Base-by-base conservation (phyloP, 2,329 filamentous ascomycete genomes). In the Neonectria hederae region DNA sequence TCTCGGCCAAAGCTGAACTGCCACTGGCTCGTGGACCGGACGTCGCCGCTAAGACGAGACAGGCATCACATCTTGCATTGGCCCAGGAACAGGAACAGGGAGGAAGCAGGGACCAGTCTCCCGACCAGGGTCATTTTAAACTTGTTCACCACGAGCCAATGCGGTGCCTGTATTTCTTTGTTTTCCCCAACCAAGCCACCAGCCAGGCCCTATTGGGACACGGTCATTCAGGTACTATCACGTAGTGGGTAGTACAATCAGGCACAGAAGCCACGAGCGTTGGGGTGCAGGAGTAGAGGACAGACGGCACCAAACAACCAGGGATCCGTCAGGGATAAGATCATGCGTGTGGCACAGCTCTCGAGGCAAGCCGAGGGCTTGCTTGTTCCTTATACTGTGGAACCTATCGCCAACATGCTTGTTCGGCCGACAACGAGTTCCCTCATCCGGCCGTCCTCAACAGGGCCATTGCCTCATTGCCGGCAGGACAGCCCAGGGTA, bases 31-130 rank as follows among this genome's bases (percentile, higher is more conserved):
- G 26, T 42, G 62, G 57, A 42, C 59, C 58, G 26, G 56, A 46
- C 54, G 19, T 43, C 40, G 40, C 63, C 63, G 68, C 71, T 71
- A 72, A 63, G 62, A 55, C 61, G 26, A 21, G 48, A 24, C 21
- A 17, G 45, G 45, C 45, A 60, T 38, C 26, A 52, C 26, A 9
- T 30, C 48, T 43, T 24, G 62, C 53, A 73, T 72, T 73, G 71
- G 69, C 64, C 71, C 65, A 66, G 67, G 65, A 70, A 73, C 71
- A 65, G 57, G 38, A 14, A 32, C 28, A 51, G 19, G 35, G n/a
- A 42, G 35, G 14, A n/a, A n/a, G 17, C 21, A n/a, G 35, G 35
- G 17, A 38, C 35, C 32, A 26, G 59, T 56, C 53, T 14, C 64
- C 45, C 45, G 49, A 22, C 58, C 49, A 35, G 38, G 38, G 21